Percentiles rank a stretch among this genome's conserved stretches.
Evolutionary conservation across 495 filamentous ascomycete genomes (phyloP).

Genomic region (Evernia prunastri): DNA sequence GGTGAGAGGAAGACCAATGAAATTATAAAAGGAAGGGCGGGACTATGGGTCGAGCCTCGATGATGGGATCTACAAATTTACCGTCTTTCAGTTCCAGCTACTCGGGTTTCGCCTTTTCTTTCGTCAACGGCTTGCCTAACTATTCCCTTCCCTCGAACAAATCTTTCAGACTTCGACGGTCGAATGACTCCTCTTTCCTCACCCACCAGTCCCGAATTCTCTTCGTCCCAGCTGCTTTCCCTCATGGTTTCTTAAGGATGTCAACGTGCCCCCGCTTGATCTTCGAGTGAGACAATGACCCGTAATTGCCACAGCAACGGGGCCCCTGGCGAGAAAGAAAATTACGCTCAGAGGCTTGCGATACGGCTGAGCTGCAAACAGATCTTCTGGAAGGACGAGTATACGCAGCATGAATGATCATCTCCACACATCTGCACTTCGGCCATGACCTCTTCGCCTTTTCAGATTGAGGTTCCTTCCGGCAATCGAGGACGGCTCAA

Average conservation of each 20-base stretch:
- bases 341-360: not conserved
- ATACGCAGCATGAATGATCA: not conserved
- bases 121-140: not conserved
- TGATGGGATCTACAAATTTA: constrained; percentile 7
- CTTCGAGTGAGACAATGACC: not conserved
- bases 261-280: not conserved
- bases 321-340: not conserved
- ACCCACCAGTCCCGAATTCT: not conserved
- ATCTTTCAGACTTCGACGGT: not conserved
- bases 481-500: not conserved
- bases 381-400: not conserved
- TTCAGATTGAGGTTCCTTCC: not conserved
- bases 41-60: constrained; percentile 7
- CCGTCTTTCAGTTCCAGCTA: not conserved
- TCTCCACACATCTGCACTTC: not conserved
- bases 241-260: not conserved
- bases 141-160: not conserved
- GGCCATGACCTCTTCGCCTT: not conserved
- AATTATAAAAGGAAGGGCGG: not conserved
- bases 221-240: not conserved
- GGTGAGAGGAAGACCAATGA: not conserved
- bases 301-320: not conserved
- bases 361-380: not conserved
- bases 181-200: not conserved
- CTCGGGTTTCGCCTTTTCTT: not conserved